Base-by-base conservation (phyloP, 2,329 filamentous ascomycete species). In the Aureobasidium lini region DNA sequence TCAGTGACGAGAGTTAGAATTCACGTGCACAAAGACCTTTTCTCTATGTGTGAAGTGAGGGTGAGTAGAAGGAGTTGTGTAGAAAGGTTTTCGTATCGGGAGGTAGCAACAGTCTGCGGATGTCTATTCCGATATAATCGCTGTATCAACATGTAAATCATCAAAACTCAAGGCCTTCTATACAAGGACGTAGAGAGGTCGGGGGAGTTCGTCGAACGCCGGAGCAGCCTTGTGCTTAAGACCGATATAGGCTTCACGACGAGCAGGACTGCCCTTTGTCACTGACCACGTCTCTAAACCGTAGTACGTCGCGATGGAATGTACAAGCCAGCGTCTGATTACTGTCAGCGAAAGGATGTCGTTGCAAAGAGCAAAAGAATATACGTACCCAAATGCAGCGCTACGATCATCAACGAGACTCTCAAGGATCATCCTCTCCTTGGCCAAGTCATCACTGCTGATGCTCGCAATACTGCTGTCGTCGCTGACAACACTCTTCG, bases 291-390 rank as follows among this genome's bases (percentile, higher is more conserved):
- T 96, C 62, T 85, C 83, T 60, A 96, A 81, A 46, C 91, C 92
- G 70, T 97, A 97, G 72, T 97, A 97, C 42, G 87, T 84, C 9
- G 90, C 93, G 63, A 97, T 92, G 60, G 89, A 88, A 73, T 97
- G 92, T 1, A 95, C 90, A 57, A 97, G 83, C 89, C 92, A 97
- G 64, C 93, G 88, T 65, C 89, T 93, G 62, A 32, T 53, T 3
- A n/a, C 6, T 46, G 57, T 59, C 23, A 59, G 57, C 23, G 10
- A 59, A 31, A 4, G 10, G 11, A n/a, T 16, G 18, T 13, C 28
- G 23, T 6, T 23, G 23, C 15, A 18, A 10, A 53, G 6, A 13
- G 28, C 52, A 23, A 8, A 16, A 48, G 16, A 28, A 36, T 23
- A 29, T 43, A 81, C 86, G 68, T 75, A 93, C 86, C 89, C 91